phyloP scores from a whole-genome alignment of 805 yeast species.

The Komagataella phaffii region DNA sequence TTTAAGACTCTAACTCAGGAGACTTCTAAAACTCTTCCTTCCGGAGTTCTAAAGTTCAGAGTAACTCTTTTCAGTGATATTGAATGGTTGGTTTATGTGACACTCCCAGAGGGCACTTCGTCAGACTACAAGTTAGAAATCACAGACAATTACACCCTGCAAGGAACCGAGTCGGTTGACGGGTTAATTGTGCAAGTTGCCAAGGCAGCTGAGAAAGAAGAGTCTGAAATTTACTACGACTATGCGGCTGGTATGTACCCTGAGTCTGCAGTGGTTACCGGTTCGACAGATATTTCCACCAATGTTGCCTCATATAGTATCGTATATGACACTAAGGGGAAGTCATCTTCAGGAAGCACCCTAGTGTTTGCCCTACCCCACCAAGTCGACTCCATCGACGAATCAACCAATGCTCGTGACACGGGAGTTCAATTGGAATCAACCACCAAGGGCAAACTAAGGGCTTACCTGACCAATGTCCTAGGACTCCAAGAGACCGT shows the following conservation, averaged over 20 bases:
- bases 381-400: slow-evolving; percentile 21
- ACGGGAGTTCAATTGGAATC: slow-evolving; percentile 32
- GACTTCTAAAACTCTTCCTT: slow-evolving; percentile 12
- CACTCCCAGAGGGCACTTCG: slow-evolving; percentile 19
- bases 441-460: slow-evolving; percentile 38
- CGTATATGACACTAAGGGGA: slow-evolving; percentile 34
- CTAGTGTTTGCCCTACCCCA: slow-evolving; percentile 42
- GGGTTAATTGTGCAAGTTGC: slow-evolving; percentile 38
- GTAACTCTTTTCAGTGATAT: slow-evolving; percentile 24
- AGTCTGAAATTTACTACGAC: slow-evolving; percentile 35
- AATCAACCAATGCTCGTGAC: slow-evolving; percentile 19
- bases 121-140: slow-evolving; percentile 18
- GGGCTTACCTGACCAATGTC: slow-evolving; percentile 26
- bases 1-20: slow-evolving; percentile 23
- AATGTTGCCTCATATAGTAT: slow-evolving; percentile 23
- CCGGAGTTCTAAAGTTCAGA: slow-evolving; percentile 23
- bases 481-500: slow-evolving; percentile 25
- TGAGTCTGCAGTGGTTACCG: slow-evolving; percentile 27
- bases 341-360: slow-evolving; percentile 29
- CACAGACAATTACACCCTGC: slow-evolving; percentile 18
- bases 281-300: slow-evolving; percentile 16
- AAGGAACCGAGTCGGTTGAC: slow-evolving; percentile 21
- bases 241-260: slow-evolving; percentile 59
- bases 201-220: slow-evolving; percentile 20
- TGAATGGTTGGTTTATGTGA: slow-evolving; percentile 39